Conservation (phyloP, 2,329 filamentous ascomycete genomes). For the Colletotrichum plurivorum region DNA sequence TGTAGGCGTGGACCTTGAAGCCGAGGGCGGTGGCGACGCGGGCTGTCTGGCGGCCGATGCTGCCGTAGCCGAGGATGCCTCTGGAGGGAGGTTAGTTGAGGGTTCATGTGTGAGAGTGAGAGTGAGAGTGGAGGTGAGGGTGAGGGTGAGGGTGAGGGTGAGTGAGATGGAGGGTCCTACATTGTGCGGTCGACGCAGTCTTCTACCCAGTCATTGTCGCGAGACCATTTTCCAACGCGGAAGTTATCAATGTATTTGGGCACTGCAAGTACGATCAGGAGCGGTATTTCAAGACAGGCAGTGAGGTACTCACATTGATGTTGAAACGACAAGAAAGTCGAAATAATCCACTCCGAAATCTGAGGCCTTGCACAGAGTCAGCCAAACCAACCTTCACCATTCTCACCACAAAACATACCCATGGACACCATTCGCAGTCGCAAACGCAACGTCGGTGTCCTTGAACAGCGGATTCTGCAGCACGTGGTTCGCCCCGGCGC, state of each 20-base stretch:
- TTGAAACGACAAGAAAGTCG: conserved; percentile 64
- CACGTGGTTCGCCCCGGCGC: conserved; percentile 68
- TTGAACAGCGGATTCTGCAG: conserved; percentile 61
- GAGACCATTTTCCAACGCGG: conserved; percentile 59
- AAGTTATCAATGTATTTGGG: conserved; percentile 61
- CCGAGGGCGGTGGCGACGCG: conserved; percentile 75
- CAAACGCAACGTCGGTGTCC: conserved; percentile 65
- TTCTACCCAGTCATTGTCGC: conserved; percentile 48
- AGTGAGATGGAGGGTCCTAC: conserved; percentile 51
- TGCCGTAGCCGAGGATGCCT: conserved; percentile 68
- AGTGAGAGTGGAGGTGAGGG: no score
- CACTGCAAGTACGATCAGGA: conserved; percentile 50
- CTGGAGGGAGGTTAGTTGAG: conserved; percentile 44
- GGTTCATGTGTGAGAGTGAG: not conserved
- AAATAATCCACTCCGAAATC: conserved; percentile 70
- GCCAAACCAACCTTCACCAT: not conserved
- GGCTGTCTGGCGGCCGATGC: conserved; percentile 67
- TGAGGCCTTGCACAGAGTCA: conserved; percentile 61
- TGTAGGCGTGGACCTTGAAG: conserved; percentile 82
- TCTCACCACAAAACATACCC: conserved; percentile 55
- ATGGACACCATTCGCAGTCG: conserved; percentile 71
- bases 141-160: no score
- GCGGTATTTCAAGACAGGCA: not conserved
- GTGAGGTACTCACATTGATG: conserved; percentile 57
- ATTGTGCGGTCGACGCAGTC: conserved; percentile 65